Evolutionary conservation across 2,329 filamentous ascomycete genomes (phyloP).

Genomic region (Massarina eburnea): DNA sequence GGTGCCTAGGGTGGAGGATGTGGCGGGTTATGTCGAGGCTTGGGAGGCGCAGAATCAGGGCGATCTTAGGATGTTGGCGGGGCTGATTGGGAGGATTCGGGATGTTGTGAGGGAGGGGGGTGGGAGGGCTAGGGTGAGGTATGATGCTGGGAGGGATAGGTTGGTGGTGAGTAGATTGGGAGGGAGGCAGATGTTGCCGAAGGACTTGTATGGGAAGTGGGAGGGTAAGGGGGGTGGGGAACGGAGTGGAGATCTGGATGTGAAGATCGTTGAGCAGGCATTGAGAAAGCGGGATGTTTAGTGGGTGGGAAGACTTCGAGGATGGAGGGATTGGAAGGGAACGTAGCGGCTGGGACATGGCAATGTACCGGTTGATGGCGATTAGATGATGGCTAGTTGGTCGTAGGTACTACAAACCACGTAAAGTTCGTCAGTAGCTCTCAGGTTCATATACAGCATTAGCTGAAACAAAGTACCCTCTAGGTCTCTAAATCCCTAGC

Average conservation of each 20-base stretch:
- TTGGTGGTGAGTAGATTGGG: conserved; percentile 4
- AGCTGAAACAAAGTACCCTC: no score
- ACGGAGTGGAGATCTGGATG: conserved; percentile 4
- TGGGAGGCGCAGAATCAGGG: conserved; percentile 17
- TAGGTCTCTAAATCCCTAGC: no score
- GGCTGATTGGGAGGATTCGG: conserved; percentile 13
- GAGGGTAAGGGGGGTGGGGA: conserved; percentile 5
- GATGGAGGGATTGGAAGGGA: conserved; percentile 5
- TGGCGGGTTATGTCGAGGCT: conserved; percentile 8
- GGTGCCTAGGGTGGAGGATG: conserved; percentile 12
- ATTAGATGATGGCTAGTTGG: conserved; percentile 1
- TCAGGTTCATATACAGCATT: not conserved
- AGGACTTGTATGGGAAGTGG: conserved; percentile 29
- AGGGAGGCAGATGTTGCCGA: conserved; percentile 11
- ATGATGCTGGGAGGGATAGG: conserved; percentile 11
- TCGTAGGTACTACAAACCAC: conserved; percentile 5
- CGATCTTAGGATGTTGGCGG: conserved; percentile 7
- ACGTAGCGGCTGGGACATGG: conserved; percentile 7
- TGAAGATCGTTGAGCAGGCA: conserved; percentile 5
- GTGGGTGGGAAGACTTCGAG: conserved; percentile 6
- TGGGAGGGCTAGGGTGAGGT: conserved; percentile 14
- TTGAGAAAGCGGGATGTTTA: conserved; percentile 4
- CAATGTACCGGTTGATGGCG: conserved; percentile 8
- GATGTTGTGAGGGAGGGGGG: conserved; percentile 9
- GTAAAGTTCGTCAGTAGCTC: conserved; percentile 3